Evolutionary conservation across 306 rosid genomes (phyloP).

Genomic region (Sindora glabra): DNA sequence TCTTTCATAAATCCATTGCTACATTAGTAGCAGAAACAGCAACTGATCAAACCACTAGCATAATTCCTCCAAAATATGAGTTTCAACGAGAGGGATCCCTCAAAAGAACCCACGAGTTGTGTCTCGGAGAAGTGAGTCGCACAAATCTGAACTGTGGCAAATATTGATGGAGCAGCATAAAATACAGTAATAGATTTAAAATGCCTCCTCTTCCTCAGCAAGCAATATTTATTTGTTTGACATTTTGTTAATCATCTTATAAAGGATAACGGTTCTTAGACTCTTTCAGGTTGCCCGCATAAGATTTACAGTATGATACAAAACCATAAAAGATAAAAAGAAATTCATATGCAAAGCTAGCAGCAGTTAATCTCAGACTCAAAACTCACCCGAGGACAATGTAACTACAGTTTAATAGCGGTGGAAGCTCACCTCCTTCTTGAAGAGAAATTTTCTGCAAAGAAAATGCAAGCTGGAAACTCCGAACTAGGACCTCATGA

Average conservation of each 20-base stretch:
- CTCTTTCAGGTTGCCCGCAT: too few species aligned
- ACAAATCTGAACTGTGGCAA: too few species aligned
- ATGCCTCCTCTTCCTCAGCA: too few species aligned
- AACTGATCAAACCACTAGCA: background rate
- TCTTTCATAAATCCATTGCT: background rate
- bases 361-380: background rate
- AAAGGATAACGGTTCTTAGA: too few species aligned
- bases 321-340: too few species aligned
- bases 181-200: too few species aligned
- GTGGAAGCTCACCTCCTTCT: constrained; percentile 52
- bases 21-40: background rate
- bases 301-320: too few species aligned
- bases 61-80: background rate
- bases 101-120: background rate
- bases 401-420: background rate
- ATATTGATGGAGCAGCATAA: too few species aligned
- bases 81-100: background rate
- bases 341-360: too few species aligned
- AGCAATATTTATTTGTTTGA: too few species aligned
- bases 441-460: constrained; percentile 63
- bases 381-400: background rate
- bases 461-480: constrained; percentile 88
- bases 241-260: too few species aligned
- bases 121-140: too few species aligned
- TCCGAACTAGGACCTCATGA: constrained; percentile 64